Base-by-base conservation (phyloP, 768 basidiomycete genomes). In the Erythrobasidium yunnanense region DNA sequence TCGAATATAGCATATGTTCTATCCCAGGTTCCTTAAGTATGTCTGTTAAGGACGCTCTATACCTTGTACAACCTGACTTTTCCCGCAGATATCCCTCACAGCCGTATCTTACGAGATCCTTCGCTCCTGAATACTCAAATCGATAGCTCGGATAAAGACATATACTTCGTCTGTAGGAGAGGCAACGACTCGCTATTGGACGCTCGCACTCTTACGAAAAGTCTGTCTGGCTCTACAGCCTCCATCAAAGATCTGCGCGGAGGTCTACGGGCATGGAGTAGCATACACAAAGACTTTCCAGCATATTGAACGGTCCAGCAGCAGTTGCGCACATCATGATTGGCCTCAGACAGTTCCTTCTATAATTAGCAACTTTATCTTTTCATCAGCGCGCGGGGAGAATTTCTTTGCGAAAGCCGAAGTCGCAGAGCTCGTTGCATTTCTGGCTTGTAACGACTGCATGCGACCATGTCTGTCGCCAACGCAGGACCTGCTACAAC, bases 101-200 rank as follows among this genome's bases (percentile, higher is more conserved):
- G 78, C 22, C 78, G 81, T 45, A 78, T 92, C 1, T 78, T 86
- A 1, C 80, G 82, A 1, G 78, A 84, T 60, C 90, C 25, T 33
- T n/a, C 45, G 22, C 42, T 20, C 11, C 42, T 58, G 13, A 68
- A 2, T 7, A 13, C 33, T 55, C 1, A 66, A 56, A 69, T 73
- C 42, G 52, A 66, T 8, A 75, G 78, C 7, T n/a, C n/a, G n/a
- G n/a, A n/a, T n/a, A 51, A 74, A 18, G 70, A 75, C 2, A 78
- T 78, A 4, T 84, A 84, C 67, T 77, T 95, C 18, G 76, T 95
- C 27, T 97, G 92, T 76, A 81, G 89, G 30, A 79, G 90, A 22
- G 92, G 93, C 3, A 97, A 96, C 72, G 93, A 96, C 75, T 93
- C 90, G 0, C 88, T 90, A 74, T 81, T 88, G 20, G 93, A 91